phyloP scores from a whole-genome alignment of 1,284 basidiomycete species.

The Sutorius eximius region DNA sequence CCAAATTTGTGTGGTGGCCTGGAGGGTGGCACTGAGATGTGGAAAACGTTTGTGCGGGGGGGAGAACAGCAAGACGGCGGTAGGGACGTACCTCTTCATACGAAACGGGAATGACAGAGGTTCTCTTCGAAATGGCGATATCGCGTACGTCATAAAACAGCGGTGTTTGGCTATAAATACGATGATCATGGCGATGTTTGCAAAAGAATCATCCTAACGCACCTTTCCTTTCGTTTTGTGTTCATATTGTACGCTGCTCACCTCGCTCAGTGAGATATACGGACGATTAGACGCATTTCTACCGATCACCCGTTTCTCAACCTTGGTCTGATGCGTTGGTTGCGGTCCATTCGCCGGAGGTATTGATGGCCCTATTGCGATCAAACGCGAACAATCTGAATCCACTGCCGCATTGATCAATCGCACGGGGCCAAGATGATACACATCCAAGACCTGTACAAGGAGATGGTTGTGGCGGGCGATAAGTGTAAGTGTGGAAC shows the following conservation, averaged over 20 bases:
- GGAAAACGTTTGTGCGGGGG: too few species aligned
- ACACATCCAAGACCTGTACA: constrained; percentile 48
- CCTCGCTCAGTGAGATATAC: constrained; percentile 1
- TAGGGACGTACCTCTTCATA: constrained; percentile 46
- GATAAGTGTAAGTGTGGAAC: background rate
- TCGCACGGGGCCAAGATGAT: constrained; percentile 64
- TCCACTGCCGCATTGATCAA: constrained; percentile 75
- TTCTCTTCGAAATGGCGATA: constrained; percentile 61
- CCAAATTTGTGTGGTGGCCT: constrained; percentile 80
- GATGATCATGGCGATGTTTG: background rate
- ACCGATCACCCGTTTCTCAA: constrained; percentile 77
- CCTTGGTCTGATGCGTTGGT: constrained; percentile 64
- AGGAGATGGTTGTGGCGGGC: background rate
- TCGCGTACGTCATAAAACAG: constrained; percentile 75
- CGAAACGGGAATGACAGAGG: constrained; percentile 61
- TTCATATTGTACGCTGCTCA: constrained; percentile 68
- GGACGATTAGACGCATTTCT: constrained; percentile 17
- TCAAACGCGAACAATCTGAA: constrained; percentile 58
- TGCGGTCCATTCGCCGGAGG: constrained; percentile 59
- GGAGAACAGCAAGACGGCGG: background rate
- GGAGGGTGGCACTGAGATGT: background rate
- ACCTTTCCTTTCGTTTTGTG: constrained; percentile 68
- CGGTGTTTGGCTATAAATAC: constrained; percentile 60
- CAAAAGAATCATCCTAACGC: constrained; percentile 10
- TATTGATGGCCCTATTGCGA: constrained; percentile 68